Base-by-base conservation (phyloP, 1,284 basidiomycete genomes). In the Cutaneotrichosporon curvatum region DNA sequence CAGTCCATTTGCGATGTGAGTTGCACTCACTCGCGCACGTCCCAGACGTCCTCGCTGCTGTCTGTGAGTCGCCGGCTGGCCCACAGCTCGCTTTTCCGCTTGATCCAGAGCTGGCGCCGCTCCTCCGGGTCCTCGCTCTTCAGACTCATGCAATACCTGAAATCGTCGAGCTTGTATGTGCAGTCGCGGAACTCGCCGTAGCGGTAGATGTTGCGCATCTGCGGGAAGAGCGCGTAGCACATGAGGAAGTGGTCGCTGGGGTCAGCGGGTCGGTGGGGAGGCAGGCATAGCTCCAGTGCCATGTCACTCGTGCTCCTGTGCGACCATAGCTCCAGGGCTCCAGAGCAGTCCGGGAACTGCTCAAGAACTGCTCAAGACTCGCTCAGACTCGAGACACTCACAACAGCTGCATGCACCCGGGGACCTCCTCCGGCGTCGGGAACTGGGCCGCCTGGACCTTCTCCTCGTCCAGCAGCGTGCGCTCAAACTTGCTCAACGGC, bases 11-110 rank as follows among this genome's bases (percentile, higher is more conserved):
- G n/a, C n/a, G n/a, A n/a, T n/a, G n/a, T 11, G 12, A n/a, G 10
- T n/a, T 5, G 7, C 15, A 75, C 78, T 58, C 66, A 90, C 89
- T 75, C 80, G 63, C 91, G 74, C 19, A 86, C 76, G 55, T 87
- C 83, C 94, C 94, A 98, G 3, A 98, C 82, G 64, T 91, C 87
- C 73, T 98, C 94, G 50, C 86, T 88, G 68, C 87, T 90, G 62
- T 79, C 81, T 10, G 73, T 76, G 11, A 87, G 66, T 40, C 90
- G 73, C 40, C 87, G 74, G 30, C 76, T 74, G 3, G 91, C 90
- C 86, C 87, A 92, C 85, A 85, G 89, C 65, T 95, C 88, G 0
- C 92, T 92, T 38, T 85, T 77, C 20, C 86, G 76, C 38, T 76
- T 76, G 47, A 97, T 82, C 90, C 90, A 98, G 8, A 80, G 79